A percentile compares a stretch with the other conserved stretches of the same genome.
These are phyloP conservation scores for Fusarium odoratissimum DNA, from an alignment of 2,329 filamentous ascomycete genomes.

Conservation along the genomic window DNA sequence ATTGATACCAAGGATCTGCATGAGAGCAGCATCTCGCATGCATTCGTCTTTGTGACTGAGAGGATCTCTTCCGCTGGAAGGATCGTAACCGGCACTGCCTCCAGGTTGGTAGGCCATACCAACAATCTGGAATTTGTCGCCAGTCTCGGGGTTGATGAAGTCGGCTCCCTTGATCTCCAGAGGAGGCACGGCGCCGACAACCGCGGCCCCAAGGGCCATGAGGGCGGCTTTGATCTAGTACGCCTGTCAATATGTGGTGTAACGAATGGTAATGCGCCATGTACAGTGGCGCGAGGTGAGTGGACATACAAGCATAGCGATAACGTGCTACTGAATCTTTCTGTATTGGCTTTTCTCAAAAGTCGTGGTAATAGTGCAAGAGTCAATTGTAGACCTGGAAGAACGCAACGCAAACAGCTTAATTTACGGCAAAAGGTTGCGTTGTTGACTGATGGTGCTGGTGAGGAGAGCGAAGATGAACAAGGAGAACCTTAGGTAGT, in stretches of 20 bases:
- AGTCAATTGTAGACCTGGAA: neutral
- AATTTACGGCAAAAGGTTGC: conserved; percentile 7
- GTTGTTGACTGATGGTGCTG: conserved; percentile 10
- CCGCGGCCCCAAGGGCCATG: conserved; percentile 63
- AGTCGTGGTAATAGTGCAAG: conserved; percentile 7
- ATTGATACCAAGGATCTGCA: conserved; percentile 74
- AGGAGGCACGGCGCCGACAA: conserved; percentile 66
- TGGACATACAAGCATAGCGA: conserved; percentile 45
- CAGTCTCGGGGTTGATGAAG: conserved; percentile 69
- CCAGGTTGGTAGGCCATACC: conserved; percentile 78
- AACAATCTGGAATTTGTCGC: conserved; percentile 72
- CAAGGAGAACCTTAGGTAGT: neutral
- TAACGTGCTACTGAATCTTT: conserved; percentile 13
- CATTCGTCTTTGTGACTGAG: conserved; percentile 69
- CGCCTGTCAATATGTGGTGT: conserved; percentile 25
- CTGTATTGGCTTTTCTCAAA: conserved; percentile 17
- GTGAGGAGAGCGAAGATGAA: neutral
- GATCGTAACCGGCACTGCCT: conserved; percentile 71
- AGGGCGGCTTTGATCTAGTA: conserved; percentile 57
- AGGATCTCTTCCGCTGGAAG: conserved; percentile 65
- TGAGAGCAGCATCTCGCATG: conserved; percentile 72
- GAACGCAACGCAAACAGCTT: conserved; percentile 6
- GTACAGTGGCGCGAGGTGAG: neutral
- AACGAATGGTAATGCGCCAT: neutral
- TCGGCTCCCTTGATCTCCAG: conserved; percentile 67